Evolutionary conservation across 2,329 filamentous ascomycete species (phyloP).

Genomic region (Colletotrichum chlorophyti): DNA sequence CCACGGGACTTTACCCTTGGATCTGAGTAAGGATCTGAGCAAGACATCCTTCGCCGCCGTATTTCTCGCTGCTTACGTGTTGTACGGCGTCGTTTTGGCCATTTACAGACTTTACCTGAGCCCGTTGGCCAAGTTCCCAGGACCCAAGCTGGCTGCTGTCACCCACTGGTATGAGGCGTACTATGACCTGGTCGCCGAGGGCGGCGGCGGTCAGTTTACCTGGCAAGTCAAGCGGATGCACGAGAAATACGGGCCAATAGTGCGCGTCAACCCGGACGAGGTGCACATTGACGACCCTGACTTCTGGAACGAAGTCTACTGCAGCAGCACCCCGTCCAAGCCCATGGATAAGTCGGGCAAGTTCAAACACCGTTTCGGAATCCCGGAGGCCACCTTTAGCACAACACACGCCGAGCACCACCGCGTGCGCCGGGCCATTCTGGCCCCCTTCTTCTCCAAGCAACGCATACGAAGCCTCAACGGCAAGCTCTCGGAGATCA

Average conservation of each 20-base stretch:
- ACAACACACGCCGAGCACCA: constrained; percentile 42
- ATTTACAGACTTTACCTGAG: constrained; percentile 32
- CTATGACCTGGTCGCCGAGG: constrained; percentile 3
- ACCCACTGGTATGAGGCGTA: constrained; percentile 14
- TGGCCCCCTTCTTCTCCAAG: constrained; percentile 45
- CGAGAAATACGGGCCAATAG: constrained; percentile 36
- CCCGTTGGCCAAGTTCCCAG: constrained; percentile 32
- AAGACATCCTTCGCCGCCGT: no score
- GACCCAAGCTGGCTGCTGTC: constrained; percentile 31
- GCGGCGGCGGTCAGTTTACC: constrained; percentile 4
- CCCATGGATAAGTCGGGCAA: not conserved
- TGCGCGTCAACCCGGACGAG: constrained; percentile 44
- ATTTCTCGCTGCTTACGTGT: no score
- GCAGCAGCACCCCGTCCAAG: constrained; percentile 4
- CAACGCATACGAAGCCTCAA: constrained; percentile 14
- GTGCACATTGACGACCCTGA: constrained; percentile 36
- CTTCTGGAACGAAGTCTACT: constrained; percentile 34
- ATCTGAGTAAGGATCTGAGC: no score
- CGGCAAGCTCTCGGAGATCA: constrained; percentile 10
- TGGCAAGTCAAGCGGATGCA: constrained; percentile 20
- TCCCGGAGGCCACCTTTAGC: constrained; percentile 33
- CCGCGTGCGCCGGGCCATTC: constrained; percentile 40
- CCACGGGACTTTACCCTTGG: no score
- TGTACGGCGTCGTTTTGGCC: no score
- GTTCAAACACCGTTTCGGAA: constrained; percentile 12